Conservation (phyloP, 78 protist genomes). For the Dictyostelium purpureum region DNA sequence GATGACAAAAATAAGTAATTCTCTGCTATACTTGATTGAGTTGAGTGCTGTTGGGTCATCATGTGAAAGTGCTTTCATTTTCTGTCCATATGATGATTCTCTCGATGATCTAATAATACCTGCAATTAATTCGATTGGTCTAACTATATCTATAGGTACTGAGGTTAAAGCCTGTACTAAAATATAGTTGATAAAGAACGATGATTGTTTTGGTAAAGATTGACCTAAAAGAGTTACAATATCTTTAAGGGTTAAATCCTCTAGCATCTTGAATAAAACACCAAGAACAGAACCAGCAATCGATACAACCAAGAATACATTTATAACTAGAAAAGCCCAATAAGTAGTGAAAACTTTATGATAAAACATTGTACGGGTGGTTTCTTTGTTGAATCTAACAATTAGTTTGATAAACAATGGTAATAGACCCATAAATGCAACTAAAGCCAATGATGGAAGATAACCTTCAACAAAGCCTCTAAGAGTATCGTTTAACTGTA, state of each 20-base stretch:
- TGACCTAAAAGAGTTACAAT: conserved; percentile 36
- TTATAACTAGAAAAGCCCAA: conserved; percentile 68
- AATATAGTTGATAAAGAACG: conserved; percentile 72
- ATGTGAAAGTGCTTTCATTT: conserved; percentile 47
- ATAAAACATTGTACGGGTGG: conserved; percentile 22
- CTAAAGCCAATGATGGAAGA: conserved; percentile 78
- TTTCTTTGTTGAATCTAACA: conserved; percentile 32
- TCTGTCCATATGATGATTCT: conserved; percentile 46
- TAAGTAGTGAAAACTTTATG: conserved; percentile 63
- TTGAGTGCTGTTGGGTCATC: conserved; percentile 51
- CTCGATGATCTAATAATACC: conserved; percentile 44
- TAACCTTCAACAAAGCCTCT: conserved; percentile 71
- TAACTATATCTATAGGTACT: conserved; percentile 52
- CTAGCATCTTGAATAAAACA: conserved; percentile 33
- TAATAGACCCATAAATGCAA: conserved; percentile 57
- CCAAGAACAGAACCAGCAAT: conserved; percentile 62
- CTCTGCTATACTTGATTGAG: conserved; percentile 51
- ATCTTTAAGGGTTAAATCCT: conserved; percentile 22
- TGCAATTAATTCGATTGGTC: conserved; percentile 63
- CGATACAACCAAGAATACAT: conserved; percentile 58
- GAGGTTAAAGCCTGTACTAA: conserved; percentile 61
- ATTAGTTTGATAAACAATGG: conserved; percentile 46
- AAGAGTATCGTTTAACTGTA: conserved; percentile 22
- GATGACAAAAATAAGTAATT: conserved; percentile 49
- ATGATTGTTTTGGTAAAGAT: conserved; percentile 65